Base-by-base conservation (phyloP, 78 protist species). In the Fonticula alba region DNA sequence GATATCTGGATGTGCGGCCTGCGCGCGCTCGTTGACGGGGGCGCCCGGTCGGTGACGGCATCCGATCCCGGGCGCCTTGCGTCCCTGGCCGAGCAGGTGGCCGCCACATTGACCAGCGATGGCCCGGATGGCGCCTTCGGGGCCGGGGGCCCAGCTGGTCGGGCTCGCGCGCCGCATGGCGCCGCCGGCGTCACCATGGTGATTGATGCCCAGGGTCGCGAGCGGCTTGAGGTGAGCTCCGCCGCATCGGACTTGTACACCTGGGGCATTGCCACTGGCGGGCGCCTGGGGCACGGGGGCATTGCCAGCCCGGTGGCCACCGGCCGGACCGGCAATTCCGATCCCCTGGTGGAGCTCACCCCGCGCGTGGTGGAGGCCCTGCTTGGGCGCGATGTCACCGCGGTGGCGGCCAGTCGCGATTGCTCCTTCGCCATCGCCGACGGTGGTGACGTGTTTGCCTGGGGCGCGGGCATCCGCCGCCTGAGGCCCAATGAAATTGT, bases 361-460 rank as follows among this genome's bases (percentile, higher is more conserved):
- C 62, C 62, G 62, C 62, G 62, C 29, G 43, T 57, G 3, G 62
- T 57, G 33, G 62, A 57, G 62, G 62, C 62, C 11, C 62, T 57
- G 27, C 62, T 57, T 11, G 62, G 62, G 14, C 62, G 47, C n/a
- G 62, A 33, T 14, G 47, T 57, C 31, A 57, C 7, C 2, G 13
- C 14, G 62, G 19, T 57, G 27, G 22, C 49, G n/a, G 5, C 17
- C 13, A 47, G 62, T 4, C 1, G 49, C 19, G 38, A 20, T 0
- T 47, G 37, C 62, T 19, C 49, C 19, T 17, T 57, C 22, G 62
- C 62, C 1, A 1, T 57, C 35, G 33, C 60, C 26, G 59, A 19
- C 62, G 20, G 32, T 17, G 47, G 47, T 47, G 62, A 57, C 49
- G 62, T 57, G 47, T 57, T 19, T 47, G 6, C n/a, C 49, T 57